Percentiles rank a stretch among this genome's conserved stretches.
Evolutionary conservation across 805 yeast genomes (phyloP).

Genomic region (Yarrowia yakushimensis): DNA sequence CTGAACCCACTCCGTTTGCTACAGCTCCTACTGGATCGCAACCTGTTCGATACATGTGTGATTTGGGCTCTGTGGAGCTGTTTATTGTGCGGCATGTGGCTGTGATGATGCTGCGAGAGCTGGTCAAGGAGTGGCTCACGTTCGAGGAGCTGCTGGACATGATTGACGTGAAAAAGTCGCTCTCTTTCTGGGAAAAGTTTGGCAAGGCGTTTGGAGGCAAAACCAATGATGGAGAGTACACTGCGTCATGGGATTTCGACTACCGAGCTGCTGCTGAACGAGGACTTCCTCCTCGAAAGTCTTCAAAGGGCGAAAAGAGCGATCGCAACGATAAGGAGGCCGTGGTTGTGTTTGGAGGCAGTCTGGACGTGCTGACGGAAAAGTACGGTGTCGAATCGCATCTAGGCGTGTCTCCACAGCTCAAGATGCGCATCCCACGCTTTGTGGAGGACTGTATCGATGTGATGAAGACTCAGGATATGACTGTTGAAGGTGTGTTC

Average conservation of each 20-base stretch:
- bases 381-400: constrained; percentile 80
- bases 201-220: constrained; percentile 41
- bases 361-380: constrained; percentile 62
- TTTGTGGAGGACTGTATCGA: constrained; percentile 80
- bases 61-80: constrained; percentile 53
- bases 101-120: constrained; percentile 46
- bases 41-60: constrained; percentile 33
- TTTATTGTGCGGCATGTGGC: constrained; percentile 54
- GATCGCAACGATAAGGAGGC: constrained; percentile 29
- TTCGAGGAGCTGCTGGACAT: constrained; percentile 43
- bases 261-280: constrained; percentile 11
- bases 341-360: constrained; percentile 66
- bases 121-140: constrained; percentile 37
- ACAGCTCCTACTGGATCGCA: neutral
- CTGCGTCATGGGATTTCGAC: constrained; percentile 21
- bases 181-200: constrained; percentile 47
- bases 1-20: neutral
- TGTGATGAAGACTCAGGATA: constrained; percentile 82
- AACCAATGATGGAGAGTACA: constrained; percentile 25
- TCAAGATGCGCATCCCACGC: constrained; percentile 72
- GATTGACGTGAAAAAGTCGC: constrained; percentile 38
- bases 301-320: constrained; percentile 28
- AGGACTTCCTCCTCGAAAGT: neutral
- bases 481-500: constrained; percentile 93
- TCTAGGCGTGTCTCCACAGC: constrained; percentile 77